Conservation (phyloP, 257 asterid genomes). For the Solanum microdontum region DNA sequence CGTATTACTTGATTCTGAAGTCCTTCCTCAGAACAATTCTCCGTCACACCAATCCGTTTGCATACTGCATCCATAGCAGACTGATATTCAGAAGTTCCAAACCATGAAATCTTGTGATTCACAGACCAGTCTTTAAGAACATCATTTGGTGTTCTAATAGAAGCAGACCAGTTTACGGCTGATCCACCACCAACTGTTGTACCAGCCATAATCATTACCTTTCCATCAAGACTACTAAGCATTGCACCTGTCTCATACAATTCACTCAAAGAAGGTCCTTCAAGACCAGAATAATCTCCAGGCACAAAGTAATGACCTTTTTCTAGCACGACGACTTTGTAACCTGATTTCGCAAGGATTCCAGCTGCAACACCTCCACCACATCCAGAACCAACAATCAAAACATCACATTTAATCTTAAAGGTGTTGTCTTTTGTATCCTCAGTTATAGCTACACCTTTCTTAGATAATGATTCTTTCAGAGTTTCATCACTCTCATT, state of each 20-base stretch:
- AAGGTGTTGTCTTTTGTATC: constrained; percentile 14
- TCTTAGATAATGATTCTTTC: constrained; percentile 41
- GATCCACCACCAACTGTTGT: constrained; percentile 79
- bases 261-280: constrained; percentile 61
- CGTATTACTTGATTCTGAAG: constrained; percentile 60
- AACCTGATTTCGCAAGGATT: constrained; percentile 62
- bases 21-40: constrained; percentile 43
- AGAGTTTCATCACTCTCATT: constrained; percentile 35
- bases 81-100: constrained; percentile 37
- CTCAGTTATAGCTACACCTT: constrained; percentile 33
- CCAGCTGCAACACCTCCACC: constrained; percentile 93
- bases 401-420: constrained; percentile 67
- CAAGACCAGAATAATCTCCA: constrained; percentile 73
- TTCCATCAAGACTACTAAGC: constrained; percentile 57
- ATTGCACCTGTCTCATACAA: constrained; percentile 64
- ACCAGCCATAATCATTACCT: constrained; percentile 63
- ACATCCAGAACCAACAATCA: constrained; percentile 83
- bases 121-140: constrained; percentile 72
- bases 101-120: constrained; percentile 34
- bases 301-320: constrained; percentile 76
- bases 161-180: constrained; percentile 75
- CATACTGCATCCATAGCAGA: constrained; percentile 77
- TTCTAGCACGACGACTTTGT: constrained; percentile 67
- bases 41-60: constrained; percentile 63
- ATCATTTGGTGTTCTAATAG: constrained; percentile 61